Conservation (phyloP, 495 filamentous ascomycete genomes). For the Bombardia bombarda region DNA sequence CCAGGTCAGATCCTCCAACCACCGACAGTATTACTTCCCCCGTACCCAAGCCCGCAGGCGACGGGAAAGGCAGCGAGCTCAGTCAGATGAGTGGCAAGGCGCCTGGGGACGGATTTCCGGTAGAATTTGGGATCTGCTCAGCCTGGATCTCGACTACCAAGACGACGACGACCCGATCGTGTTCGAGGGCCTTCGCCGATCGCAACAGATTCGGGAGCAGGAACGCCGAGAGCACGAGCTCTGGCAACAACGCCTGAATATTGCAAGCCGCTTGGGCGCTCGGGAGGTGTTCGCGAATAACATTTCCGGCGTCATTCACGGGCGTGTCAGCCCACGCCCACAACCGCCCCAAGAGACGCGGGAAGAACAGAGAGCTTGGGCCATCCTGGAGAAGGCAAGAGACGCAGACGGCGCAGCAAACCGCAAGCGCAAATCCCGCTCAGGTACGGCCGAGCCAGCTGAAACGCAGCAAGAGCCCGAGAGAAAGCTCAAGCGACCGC, state of each 20-base stretch:
- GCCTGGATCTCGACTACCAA: slow-evolving; percentile 82
- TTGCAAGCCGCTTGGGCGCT: slow-evolving; percentile 70
- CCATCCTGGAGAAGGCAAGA: slow-evolving; percentile 75
- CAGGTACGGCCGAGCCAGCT: slow-evolving; percentile 60
- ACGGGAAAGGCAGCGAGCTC: slow-evolving; percentile 35
- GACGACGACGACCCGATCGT: slow-evolving; percentile 61
- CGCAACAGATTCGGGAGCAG: slow-evolving; percentile 50
- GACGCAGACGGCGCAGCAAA: slow-evolving; percentile 45
- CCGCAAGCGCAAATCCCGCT: slow-evolving; percentile 71
- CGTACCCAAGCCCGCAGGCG: slow-evolving; percentile 43
- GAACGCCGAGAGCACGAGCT: slow-evolving; percentile 58
- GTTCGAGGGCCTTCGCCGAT: slow-evolving; percentile 38
- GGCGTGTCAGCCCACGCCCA: slow-evolving; percentile 17
- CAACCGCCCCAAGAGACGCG: slow-evolving; percentile 56
- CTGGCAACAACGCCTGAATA: slow-evolving; percentile 70
- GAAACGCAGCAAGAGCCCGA: slow-evolving; percentile 54
- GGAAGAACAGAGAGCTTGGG: slow-evolving; percentile 82
- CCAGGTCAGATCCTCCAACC: neutral
- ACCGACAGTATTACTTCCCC: slow-evolving; percentile 28
- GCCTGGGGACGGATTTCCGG: slow-evolving; percentile 46
- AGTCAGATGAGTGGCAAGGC: slow-evolving; percentile 46
- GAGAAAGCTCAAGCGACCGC: slow-evolving; percentile 76
- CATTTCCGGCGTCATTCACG: slow-evolving; percentile 25
- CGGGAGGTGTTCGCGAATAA: slow-evolving; percentile 59
- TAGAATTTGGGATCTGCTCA: slow-evolving; percentile 46